Conservation (phyloP, 2,329 filamentous ascomycete species). For the Botrytis pseudocinerea region DNA sequence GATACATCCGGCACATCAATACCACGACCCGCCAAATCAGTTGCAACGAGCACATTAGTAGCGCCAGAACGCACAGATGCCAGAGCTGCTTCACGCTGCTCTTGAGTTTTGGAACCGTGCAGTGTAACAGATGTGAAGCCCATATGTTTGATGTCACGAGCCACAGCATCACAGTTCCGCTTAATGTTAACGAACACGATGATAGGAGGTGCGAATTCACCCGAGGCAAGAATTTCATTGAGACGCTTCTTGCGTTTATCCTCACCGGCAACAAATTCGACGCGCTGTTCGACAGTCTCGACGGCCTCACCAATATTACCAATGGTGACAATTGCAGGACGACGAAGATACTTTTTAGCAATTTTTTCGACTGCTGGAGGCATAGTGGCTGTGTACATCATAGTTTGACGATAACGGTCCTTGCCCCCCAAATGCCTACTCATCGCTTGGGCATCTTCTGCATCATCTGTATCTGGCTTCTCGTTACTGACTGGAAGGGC, state of each 20-base stretch:
- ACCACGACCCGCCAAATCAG: conserved; percentile 93
- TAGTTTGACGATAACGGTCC: conserved; percentile 89
- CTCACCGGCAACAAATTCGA: conserved; percentile 87
- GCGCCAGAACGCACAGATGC: conserved; percentile 77
- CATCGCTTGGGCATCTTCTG: conserved; percentile 86
- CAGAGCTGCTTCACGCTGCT: conserved; percentile 92
- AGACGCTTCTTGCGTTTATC: conserved; percentile 96
- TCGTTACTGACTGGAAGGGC: conserved; percentile 90
- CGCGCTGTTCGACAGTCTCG: conserved; percentile 95
- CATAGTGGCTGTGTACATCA: conserved; percentile 99
- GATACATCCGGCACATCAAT: conserved; percentile 95
- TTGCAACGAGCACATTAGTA: conserved; percentile 89
- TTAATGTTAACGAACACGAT: conserved; percentile 99
- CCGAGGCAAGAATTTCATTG: conserved; percentile 80
- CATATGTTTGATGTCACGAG: conserved; percentile 90
- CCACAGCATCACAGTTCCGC: conserved; percentile 94
- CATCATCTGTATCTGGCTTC: conserved; percentile 91
- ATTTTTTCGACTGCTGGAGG: conserved; percentile 89
- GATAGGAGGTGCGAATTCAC: conserved; percentile 83
- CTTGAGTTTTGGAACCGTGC: conserved; percentile 95
- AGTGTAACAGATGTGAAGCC: conserved; percentile 88
- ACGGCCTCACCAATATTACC: conserved; percentile 94
- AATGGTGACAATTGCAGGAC: conserved; percentile 91
- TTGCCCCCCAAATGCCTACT: conserved; percentile 71
- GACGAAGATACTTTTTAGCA: conserved; percentile 91